Evolutionary conservation across 306 rosid genomes (phyloP).

Genomic region (Quillaja saponaria): DNA sequence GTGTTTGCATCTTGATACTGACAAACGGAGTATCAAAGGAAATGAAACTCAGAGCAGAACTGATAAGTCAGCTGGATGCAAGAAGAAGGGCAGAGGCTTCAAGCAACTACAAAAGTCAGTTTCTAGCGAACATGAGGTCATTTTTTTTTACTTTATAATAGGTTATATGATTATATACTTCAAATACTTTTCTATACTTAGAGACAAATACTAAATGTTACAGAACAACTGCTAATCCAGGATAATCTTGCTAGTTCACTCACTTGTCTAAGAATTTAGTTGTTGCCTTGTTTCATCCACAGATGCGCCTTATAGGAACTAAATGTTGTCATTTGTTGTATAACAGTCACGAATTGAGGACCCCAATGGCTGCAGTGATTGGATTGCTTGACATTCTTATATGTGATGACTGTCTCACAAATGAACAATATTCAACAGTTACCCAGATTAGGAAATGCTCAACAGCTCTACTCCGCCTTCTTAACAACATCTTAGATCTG

Average conservation of each 20-base stretch:
- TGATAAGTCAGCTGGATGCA: constrained; percentile 92
- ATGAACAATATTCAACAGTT: constrained; percentile 85
- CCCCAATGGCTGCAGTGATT: constrained; percentile 99
- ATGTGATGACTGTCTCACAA: constrained; percentile 92
- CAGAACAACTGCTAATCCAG: no score
- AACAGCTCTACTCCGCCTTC: constrained; percentile 93
- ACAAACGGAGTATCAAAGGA: constrained; percentile 99
- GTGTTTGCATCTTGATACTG: constrained; percentile 87
- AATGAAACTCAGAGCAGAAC: constrained; percentile 94
- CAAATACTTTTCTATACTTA: no score
- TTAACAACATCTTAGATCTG: constrained; percentile 90
- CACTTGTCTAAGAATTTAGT: constrained; percentile 2
- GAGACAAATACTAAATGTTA: no score
- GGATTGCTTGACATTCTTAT: constrained; percentile 97
- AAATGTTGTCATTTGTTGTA: constrained; percentile 24
- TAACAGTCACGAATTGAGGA: constrained; percentile 93
- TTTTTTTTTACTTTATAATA: constrained; percentile 22
- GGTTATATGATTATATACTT: no score
- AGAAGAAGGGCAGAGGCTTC: constrained; percentile 99
- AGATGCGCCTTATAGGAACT: constrained; percentile 18
- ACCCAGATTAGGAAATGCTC: constrained; percentile 97
- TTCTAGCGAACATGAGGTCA: constrained; percentile 98
- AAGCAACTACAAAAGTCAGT: constrained; percentile 94
- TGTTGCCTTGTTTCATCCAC: constrained; percentile 13
- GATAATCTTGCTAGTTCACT: no score